These are phyloP conservation scores for Brassica nigra DNA, from an alignment of 345 rosid species.

Conservation along the genomic window DNA sequence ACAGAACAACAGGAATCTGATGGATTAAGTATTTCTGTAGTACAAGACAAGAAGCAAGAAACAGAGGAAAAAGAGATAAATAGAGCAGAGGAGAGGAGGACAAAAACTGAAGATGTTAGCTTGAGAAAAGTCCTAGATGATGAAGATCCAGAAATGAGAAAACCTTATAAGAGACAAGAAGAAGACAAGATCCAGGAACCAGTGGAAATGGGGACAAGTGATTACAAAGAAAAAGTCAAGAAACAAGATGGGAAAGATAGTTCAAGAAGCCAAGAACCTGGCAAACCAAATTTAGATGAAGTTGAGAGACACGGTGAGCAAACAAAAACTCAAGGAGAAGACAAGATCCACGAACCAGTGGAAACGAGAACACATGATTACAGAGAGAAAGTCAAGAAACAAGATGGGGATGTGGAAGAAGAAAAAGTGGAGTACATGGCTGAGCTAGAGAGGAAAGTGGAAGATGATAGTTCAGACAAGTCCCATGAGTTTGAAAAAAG, in stretches of 20 bases:
- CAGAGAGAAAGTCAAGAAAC: conserved; percentile 18
- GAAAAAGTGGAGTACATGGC: conserved; percentile 6
- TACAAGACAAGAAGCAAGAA: conserved; percentile 8
- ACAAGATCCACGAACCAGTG: conserved; percentile 10
- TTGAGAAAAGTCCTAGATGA: background rate
- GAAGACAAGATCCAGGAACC: conserved; percentile 15
- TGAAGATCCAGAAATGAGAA: background rate
- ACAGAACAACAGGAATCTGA: conserved; percentile 7
- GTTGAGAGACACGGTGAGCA: background rate
- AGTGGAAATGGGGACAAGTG: conserved; percentile 8
- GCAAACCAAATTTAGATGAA: background rate
- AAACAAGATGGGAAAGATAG: conserved; percentile 1
- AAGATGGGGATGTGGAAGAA: conserved; percentile 1
- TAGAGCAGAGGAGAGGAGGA: background rate
- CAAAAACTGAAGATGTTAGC: conserved; percentile 19
- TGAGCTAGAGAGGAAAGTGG: background rate
- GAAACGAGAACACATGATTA: background rate
- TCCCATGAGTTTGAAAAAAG: conserved; percentile 10
- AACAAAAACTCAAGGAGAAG: background rate
- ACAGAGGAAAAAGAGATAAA: background rate
- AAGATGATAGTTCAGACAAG: background rate
- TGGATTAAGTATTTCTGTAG: background rate
- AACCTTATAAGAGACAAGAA: conserved; percentile 3
- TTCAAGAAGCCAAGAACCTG: conserved; percentile 5
- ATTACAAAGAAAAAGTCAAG: conserved; percentile 10